Base-by-base conservation (phyloP, 306 rosid species). In the Quercus variabilis region DNA sequence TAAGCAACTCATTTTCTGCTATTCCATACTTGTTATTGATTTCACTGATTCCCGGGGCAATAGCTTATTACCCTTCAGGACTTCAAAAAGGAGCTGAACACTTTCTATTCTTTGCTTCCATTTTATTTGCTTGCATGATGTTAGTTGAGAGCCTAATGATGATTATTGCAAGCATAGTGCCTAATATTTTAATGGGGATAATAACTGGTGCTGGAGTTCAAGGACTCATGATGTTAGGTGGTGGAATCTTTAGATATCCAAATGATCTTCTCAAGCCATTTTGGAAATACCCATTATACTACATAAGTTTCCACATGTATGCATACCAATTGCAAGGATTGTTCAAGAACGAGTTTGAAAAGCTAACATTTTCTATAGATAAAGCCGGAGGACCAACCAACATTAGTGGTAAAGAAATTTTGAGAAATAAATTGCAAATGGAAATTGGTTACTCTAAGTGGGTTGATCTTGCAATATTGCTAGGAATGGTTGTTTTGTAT, bases 401-500 rank as follows among this genome's bases (percentile, higher is more conserved):
- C 13, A 2, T 5, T 38, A 49, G 74, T n/a, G 93, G 92, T 7
- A 84, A 84, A 8, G 35, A 83, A 17, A 73, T 91, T 58, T 25
- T 92, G 55, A 65, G 25, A 38, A 78, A 70, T 0, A 69, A 0
- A 12, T 89, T 79, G 85, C 81, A 89, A 46, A 76, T 89, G n/a
- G 78, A 92, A 64, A 85, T 73, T 85, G 74, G 84, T 26, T 80
- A 86, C 23, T 91, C 96, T 0, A 91, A 90, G 83, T 90, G 97
- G 95, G 82, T 89, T 69, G 90, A 90, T 84, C 85, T 90, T 71
- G 82, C 23, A 2, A 46, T 93, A 6, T 75, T 88, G 84, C 30
- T 89, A 3, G 92, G 88, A 55, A 93, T 93, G 96, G 63, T 89
- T 23, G 71, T 81, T 73, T 1, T 87, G 41, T 93, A 89, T 75